Base-by-base conservation (phyloP, 225 moss, liverwort and hornwort species). In the Neckera pumila region DNA sequence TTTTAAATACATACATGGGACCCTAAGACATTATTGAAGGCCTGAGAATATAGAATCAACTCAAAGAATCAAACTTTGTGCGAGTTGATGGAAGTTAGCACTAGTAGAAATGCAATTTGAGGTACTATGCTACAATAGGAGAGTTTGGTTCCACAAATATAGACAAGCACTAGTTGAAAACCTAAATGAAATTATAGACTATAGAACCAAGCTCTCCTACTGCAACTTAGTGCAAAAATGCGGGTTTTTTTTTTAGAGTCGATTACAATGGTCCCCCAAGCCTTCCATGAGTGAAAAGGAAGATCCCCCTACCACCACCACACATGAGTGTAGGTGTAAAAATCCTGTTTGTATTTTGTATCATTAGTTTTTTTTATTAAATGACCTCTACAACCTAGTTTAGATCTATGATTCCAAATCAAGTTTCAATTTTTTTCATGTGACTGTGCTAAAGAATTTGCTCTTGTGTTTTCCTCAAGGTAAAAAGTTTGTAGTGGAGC, bases 281-380 rank as follows among this genome's bases (percentile, higher is more conserved):
- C 10, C 2, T 45, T 6, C 13, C 3, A 43, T 0, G 3, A 0
- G 6, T 1, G 0, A 3, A 17, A 2, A 4, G 6, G 11, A 45
- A 45, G 45, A 45, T 28, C 10, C 10, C 0, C 45, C 6, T 73
- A 45, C 30, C 17, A 30, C 23, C 2, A 17, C 17, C 6, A 17
- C 11, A 30, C 0, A 74, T 74, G 2, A 2, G 0, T 73, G 17
- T 73, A 45, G 45, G 31, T 49, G 7, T 47, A 31, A 45, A 19
- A 31, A 30, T 2, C 11, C 31, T 31, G 1, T 47, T 0, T 2
- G 1, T 31, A 11, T 19, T 47, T 47, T 74, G 31, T 30, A 47
- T 19, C 31, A 14, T 19, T 74, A 31, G 16, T 20, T 49, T 75
- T 74, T 6, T 75, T 9, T 7, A 75, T 19, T 19, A 7, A 0